phyloP scores from a whole-genome alignment of 495 filamentous ascomycete genomes.

The Talaromyces adpressus region DNA sequence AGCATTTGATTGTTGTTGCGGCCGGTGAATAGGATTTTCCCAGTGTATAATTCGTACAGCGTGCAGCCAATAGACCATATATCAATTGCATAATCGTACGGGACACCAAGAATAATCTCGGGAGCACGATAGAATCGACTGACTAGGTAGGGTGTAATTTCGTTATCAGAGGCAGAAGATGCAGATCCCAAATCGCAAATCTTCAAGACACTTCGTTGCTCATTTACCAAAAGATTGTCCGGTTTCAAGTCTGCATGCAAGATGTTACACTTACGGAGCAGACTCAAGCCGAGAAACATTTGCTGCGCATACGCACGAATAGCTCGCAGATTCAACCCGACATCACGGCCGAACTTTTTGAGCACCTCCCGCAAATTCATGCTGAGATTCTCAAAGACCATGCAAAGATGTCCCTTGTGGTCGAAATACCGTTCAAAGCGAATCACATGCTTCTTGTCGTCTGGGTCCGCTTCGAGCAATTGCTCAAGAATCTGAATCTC shows the following conservation, averaged over 20 bases:
- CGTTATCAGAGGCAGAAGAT: conserved; percentile 79
- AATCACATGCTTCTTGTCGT: conserved; percentile 89
- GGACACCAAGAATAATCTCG: conserved; percentile 93
- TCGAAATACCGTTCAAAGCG: conserved; percentile 82
- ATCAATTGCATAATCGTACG: conserved; percentile 89
- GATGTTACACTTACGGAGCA: conserved; percentile 85
- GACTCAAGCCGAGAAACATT: conserved; percentile 81
- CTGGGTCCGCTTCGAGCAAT: conserved; percentile 72
- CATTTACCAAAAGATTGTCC: conserved; percentile 91
- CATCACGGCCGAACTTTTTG: conserved; percentile 91
- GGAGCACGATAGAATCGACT: conserved; percentile 96
- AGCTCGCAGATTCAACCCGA: conserved; percentile 80
- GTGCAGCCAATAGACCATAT: conserved; percentile 98
- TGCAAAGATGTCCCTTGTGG: conserved; percentile 90
- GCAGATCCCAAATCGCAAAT: conserved; percentile 95
- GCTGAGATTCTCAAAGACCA: conserved; percentile 92
- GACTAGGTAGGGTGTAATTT: conserved; percentile 88
- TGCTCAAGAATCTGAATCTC: conserved; percentile 88
- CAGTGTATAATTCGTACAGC: conserved; percentile 92
- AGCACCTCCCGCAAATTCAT: conserved; percentile 92
- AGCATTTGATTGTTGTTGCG: conserved; percentile 98
- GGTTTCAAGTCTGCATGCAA: conserved; percentile 95
- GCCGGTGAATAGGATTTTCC: conserved; percentile 93
- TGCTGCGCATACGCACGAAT: conserved; percentile 87
- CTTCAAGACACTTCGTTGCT: conserved; percentile 77